phyloP scores from a whole-genome alignment of 2,329 filamentous ascomycete species.

The Colletotrichum tofieldiae region DNA sequence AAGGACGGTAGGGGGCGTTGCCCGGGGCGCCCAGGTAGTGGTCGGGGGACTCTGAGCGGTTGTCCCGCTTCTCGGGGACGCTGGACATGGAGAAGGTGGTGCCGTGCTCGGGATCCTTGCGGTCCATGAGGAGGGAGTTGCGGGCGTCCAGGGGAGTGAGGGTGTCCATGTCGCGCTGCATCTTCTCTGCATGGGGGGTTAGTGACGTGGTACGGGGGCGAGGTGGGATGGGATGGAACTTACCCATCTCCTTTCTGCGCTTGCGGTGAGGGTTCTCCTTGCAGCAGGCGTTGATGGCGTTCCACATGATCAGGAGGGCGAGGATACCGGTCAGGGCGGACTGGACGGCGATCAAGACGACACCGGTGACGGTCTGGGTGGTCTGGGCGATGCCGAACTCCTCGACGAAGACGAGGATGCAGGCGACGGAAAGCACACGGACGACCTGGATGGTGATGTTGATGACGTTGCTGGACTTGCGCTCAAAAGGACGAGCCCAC shows the following conservation, averaged over 20 bases:
- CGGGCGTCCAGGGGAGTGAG: conserved; percentile 90
- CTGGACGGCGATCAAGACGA: conserved; percentile 95
- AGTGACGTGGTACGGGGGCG: conserved; percentile 43
- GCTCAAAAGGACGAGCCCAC: conserved; percentile 89
- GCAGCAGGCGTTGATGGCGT: conserved; percentile 86
- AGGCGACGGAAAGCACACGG: conserved; percentile 88
- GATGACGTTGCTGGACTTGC: conserved; percentile 90
- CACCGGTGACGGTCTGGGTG: conserved; percentile 92
- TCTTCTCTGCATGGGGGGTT: conserved; percentile 73
- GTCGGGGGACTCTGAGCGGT: conserved; percentile 54
- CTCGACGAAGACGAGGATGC: conserved; percentile 94
- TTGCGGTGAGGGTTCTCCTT: conserved; percentile 92
- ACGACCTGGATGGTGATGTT: conserved; percentile 94
- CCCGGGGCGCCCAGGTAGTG: conserved; percentile 47
- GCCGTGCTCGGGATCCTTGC: conserved; percentile 51
- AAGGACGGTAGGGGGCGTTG: conserved; percentile 51
- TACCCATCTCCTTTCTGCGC: conserved; percentile 91
- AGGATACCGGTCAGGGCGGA: conserved; percentile 85
- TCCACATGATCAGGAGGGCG: conserved; percentile 90
- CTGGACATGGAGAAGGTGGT: conserved; percentile 61
- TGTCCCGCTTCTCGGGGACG: conserved; percentile 49
- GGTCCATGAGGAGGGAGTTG: conserved; percentile 86
- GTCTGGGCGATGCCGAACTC: conserved; percentile 91
- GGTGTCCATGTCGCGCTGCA: conserved; percentile 82
- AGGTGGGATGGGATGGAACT: conserved; percentile 54